phyloP scores from a whole-genome alignment of 2,329 filamentous ascomycete species.

The Phoma herbarum region DNA sequence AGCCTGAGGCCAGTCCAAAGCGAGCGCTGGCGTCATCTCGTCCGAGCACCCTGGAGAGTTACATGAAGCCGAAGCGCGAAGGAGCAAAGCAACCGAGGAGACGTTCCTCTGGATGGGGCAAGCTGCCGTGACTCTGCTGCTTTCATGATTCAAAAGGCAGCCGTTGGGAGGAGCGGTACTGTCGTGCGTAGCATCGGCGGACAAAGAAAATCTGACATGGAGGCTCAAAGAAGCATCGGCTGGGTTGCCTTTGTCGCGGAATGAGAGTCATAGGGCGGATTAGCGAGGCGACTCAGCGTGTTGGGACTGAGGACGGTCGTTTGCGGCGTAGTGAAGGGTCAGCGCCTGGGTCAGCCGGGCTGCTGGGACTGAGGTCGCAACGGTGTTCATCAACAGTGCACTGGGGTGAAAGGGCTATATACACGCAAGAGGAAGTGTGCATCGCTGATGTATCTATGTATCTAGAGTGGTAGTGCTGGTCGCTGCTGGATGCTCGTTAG shows the following conservation, averaged over 20 bases:
- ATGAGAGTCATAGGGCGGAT: constrained; percentile 31
- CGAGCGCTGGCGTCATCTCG: constrained; percentile 26
- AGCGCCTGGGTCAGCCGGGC: constrained; percentile 9
- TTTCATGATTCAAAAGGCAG: constrained; percentile 8
- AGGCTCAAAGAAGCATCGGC: constrained; percentile 22
- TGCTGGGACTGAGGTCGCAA: constrained; percentile 19
- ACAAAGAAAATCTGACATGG: constrained; percentile 19
- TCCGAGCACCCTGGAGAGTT: constrained; percentile 20
- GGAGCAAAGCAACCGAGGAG: neutral
- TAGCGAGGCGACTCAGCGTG: constrained; percentile 24
- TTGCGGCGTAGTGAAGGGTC: constrained; percentile 27
- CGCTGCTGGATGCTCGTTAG: neutral
- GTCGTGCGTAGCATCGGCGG: constrained; percentile 16
- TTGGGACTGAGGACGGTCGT: constrained; percentile 26
- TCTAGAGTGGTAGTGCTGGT: neutral
- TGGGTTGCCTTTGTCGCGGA: constrained; percentile 29
- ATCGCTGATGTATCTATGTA: neutral
- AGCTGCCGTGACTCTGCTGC: constrained; percentile 1
- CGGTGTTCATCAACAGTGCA: neutral
- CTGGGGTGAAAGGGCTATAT: constrained; percentile 10
- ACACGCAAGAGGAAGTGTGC: constrained; percentile 7
- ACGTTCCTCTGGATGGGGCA: constrained; percentile 1
- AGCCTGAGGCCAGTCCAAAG: constrained; percentile 9
- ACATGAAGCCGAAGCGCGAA: constrained; percentile 16
- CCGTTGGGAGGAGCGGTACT: constrained; percentile 12